Evolutionary conservation across 83 land plant species (phyloP).

Genomic region (Diphasiastrum complanatum): DNA sequence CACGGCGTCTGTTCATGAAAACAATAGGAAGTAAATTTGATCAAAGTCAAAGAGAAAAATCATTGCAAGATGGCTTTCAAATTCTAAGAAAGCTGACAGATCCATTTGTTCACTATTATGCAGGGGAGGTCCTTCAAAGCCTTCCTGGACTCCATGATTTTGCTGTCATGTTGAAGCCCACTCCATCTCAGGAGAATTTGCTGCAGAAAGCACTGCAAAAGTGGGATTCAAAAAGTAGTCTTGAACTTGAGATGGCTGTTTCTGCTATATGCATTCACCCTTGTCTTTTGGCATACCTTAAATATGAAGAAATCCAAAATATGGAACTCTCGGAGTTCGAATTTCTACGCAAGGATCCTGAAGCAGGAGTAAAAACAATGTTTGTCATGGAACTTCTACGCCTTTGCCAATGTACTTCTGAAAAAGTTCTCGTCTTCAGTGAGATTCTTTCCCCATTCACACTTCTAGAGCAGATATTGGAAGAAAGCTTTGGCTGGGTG

Average conservation of each 20-base stretch:
- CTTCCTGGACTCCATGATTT: conserved; percentile 41
- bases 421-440: conserved; percentile 67
- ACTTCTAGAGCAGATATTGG: conserved; percentile 29
- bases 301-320: not conserved
- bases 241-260: conserved; percentile 22
- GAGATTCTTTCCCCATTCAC: conserved; percentile 41
- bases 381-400: conserved; percentile 46
- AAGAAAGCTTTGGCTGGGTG: conserved; percentile 28
- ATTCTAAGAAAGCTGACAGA: conserved; percentile 19
- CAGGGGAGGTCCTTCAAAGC: conserved; percentile 21
- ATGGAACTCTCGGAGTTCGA: conserved; percentile 15
- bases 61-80: conserved; percentile 27
- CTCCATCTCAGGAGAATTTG: conserved; percentile 18
- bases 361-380: conserved; percentile 44
- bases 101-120: conserved; percentile 33
- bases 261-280: conserved; percentile 37
- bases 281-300: conserved; percentile 1
- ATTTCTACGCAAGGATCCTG: conserved; percentile 13
- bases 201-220: conserved; percentile 15
- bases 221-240: not conserved
- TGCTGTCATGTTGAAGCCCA: conserved; percentile 17
- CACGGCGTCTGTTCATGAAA: conserved; percentile 19
- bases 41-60: conserved; percentile 1
- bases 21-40: conserved; percentile 26
- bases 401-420: conserved; percentile 22